Evolutionary conservation across 805 yeast species (phyloP).

Genomic region (Kregervanrija delftensis): DNA sequence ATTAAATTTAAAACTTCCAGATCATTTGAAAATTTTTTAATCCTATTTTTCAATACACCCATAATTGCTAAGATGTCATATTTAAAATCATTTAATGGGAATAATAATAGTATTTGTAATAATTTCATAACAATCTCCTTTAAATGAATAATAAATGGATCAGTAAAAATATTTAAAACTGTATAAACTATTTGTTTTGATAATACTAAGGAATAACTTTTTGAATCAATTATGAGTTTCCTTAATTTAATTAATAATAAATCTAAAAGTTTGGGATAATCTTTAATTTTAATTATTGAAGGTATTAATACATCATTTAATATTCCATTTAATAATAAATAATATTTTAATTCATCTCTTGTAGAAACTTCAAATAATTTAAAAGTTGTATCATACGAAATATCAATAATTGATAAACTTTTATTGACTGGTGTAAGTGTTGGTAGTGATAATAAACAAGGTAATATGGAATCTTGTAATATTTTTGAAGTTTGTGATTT

Average conservation of each 20-base stretch:
- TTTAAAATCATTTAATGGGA: not conserved
- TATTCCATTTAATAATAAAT: conserved; percentile 14
- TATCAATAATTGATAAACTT: conserved; percentile 15
- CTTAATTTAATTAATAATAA: conserved; percentile 12
- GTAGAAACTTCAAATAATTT: conserved; percentile 9
- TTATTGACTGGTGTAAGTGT: conserved; percentile 21
- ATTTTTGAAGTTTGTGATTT: conserved; percentile 18
- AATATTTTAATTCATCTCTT: conserved; percentile 5
- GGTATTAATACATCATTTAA: conserved; percentile 23
- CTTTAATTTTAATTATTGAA: conserved; percentile 20
- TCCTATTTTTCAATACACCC: too few relatives aligned
- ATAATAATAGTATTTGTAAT: too few relatives aligned
- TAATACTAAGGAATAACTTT: conserved; percentile 14
- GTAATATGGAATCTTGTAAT: conserved; percentile 18
- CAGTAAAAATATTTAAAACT: conserved; percentile 17
- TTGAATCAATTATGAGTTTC: conserved; percentile 12
- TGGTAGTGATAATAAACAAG: conserved; percentile 25
- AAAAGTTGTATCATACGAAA: conserved; percentile 18
- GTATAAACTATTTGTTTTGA: conserved; percentile 16
- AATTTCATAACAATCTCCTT: conserved; percentile 3
- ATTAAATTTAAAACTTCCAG: too few relatives aligned
- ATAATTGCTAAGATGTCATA: too few relatives aligned
- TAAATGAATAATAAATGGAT: conserved; percentile 21
- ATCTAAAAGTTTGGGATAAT: conserved; percentile 16
- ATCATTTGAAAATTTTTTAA: too few relatives aligned